Base-by-base conservation (phyloP, 495 filamentous ascomycete genomes). In the Lasiosphaeria ovina region DNA sequence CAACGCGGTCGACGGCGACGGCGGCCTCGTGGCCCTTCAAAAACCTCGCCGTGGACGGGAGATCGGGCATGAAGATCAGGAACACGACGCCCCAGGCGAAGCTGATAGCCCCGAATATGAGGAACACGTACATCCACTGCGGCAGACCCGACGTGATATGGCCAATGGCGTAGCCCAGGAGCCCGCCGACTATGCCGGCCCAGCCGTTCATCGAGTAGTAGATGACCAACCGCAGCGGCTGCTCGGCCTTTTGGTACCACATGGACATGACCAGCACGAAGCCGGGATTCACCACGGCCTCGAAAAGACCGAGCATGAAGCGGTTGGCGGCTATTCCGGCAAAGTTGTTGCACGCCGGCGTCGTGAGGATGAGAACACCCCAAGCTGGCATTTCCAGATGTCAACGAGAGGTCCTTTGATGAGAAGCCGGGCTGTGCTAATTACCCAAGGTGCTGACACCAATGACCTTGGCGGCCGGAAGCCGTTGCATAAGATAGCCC, bases 1-100 rank as follows among this genome's bases (percentile, higher is more conserved):
- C 44, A 92, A 65, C 14, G 2, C 89, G 76, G 84, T 87, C 91
- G 31, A 81, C 73, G 33, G 89, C 90, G 5, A 92, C 75, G 16
- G 83, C 74, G 49, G 81, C 79, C 65, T 92, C 88, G 63, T 89
- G 83, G 53, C 86, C 78, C 3, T 79, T 86, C 35, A 93, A 76
- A 85, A 89, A 91, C 33, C 66, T 70, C 1, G 89, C 91, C 40
- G 88, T 90, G 31, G 84, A 77, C 11, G 89, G 90, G 62, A 89
- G 90, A 68, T 92, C 86, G 3, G 90, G 90, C 16, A 92, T 71
- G 35, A 90, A 71, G 59, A 85, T 85, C 59, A 83, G 81, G 24
- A 83, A 77, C 31, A 71, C 62, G 49, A 76, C 56, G 3, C 76
- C 77, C 53, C 82, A 74, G 1, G 64, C 56, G 4, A 82, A 69